These are phyloP conservation scores for Rhizopogon vinicolor DNA, from an alignment of 768 basidiomycete genomes.

Conservation along the genomic window DNA sequence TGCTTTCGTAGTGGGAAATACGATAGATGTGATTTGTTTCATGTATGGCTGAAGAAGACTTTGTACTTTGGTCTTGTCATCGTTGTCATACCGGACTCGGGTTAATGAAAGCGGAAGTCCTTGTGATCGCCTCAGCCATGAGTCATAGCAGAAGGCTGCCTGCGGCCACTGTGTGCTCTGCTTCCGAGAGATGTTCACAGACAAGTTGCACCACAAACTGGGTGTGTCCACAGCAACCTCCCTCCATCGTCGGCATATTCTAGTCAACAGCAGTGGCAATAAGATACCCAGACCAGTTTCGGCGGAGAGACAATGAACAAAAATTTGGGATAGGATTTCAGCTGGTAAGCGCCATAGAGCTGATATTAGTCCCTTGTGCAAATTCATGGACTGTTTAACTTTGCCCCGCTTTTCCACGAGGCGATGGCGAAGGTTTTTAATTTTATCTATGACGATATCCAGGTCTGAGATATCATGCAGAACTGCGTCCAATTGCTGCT, in stretches of 20 bases:
- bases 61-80: background rate
- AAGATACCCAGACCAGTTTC: too few species aligned
- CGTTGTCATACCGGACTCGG: conserved; percentile 6
- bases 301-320: conserved; percentile 28
- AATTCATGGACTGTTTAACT: conserved; percentile 12
- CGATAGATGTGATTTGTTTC: conserved; percentile 6
- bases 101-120: conserved; percentile 15
- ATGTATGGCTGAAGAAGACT: conserved; percentile 14
- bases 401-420: conserved; percentile 9
- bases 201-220: background rate
- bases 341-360: conserved; percentile 36
- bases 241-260: background rate
- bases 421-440: conserved; percentile 5
- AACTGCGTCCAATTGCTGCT: conserved; percentile 10
- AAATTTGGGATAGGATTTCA: conserved; percentile 45
- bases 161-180: background rate
- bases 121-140: conserved; percentile 5
- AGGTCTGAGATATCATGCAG: conserved; percentile 9
- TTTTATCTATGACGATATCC: conserved; percentile 8
- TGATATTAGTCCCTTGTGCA: conserved; percentile 18
- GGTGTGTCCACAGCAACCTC: background rate
- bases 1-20: conserved; percentile 7
- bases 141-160: conserved; percentile 8
- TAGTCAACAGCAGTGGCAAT: too few species aligned
- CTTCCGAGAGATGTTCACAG: background rate